Conservation (phyloP, 768 basidiomycete genomes). For the Termitomyces sp. region DNA sequence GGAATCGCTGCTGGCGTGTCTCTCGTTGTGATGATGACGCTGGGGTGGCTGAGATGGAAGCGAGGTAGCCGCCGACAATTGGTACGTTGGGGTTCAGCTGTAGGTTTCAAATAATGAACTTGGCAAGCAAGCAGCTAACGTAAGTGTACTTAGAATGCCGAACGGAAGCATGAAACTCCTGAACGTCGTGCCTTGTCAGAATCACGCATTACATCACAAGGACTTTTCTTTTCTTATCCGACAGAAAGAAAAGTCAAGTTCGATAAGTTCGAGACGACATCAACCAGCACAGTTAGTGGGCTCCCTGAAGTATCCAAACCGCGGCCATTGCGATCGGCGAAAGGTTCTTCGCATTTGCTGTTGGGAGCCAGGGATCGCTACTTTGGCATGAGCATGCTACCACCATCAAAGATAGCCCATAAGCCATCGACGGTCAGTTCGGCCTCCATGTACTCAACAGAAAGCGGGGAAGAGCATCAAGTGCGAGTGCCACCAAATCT, state of each 20-base stretch:
- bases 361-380: not conserved
- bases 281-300: not conserved
- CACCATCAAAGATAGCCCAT: constrained; percentile 13
- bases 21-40: constrained; percentile 36
- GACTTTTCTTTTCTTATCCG: constrained; percentile 21
- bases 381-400: not conserved
- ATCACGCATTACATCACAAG: constrained; percentile 20
- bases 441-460: constrained; percentile 22
- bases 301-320: constrained; percentile 11
- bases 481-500: constrained; percentile 23
- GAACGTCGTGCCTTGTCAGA: constrained; percentile 1
- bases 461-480: constrained; percentile 25
- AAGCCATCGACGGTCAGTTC: constrained; percentile 25
- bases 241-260: constrained; percentile 37
- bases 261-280: constrained; percentile 28
- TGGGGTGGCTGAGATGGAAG: constrained; percentile 43
- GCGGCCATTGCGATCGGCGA: constrained; percentile 9
- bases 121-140: not conserved
- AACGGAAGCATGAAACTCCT: constrained; percentile 34
- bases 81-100: not conserved
- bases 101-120: too few relatives aligned
- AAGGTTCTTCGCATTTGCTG: constrained; percentile 7
- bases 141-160: constrained; percentile 17
- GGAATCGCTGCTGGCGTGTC: constrained; percentile 42
- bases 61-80: constrained; percentile 30